phyloP scores from a whole-genome alignment of 2,329 filamentous ascomycete species.

The Penicillium sp. region DNA sequence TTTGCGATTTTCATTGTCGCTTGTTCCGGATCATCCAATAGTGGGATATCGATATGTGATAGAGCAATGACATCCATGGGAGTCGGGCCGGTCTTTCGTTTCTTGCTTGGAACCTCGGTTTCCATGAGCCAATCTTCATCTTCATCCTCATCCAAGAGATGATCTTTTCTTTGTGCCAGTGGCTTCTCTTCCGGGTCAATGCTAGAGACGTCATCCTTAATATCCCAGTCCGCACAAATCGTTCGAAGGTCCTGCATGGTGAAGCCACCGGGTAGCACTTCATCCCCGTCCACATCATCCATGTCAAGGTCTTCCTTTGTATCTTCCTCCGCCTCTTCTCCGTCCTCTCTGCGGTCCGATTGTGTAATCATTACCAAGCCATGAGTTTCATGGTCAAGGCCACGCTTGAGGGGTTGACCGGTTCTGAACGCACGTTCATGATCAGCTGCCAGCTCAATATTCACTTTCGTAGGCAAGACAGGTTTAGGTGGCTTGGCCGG shows the following conservation, averaged over 20 bases:
- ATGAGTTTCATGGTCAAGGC: constrained; percentile 54
- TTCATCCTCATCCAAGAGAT: constrained; percentile 52
- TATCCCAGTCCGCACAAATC: constrained; percentile 82
- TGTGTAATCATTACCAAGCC: constrained; percentile 50
- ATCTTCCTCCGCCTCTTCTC: constrained; percentile 53
- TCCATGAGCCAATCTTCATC: constrained; percentile 51
- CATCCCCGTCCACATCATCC: constrained; percentile 58
- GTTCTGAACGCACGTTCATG: constrained; percentile 83
- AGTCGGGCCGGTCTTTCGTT: constrained; percentile 55
- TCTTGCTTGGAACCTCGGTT: constrained; percentile 59
- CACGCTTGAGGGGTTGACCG: constrained; percentile 56
- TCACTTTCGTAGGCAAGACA: constrained; percentile 81
- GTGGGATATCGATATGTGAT: constrained; percentile 63
- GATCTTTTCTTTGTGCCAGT: constrained; percentile 1
- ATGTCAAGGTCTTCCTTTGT: constrained; percentile 49
- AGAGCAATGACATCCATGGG: constrained; percentile 49
- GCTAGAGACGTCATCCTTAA: constrained; percentile 48
- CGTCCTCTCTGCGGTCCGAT: constrained; percentile 47
- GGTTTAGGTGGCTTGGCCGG: constrained; percentile 76
- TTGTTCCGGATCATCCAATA: constrained; percentile 76
- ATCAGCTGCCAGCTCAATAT: constrained; percentile 78
- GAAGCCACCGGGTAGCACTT: constrained; percentile 64
- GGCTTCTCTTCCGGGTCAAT: constrained; percentile 18
- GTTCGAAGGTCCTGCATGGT: constrained; percentile 78
- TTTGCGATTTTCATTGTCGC: constrained; percentile 71